phyloP scores from a whole-genome alignment of 1,139 yeast genomes.

The Hyphopichia buzzinii region DNA sequence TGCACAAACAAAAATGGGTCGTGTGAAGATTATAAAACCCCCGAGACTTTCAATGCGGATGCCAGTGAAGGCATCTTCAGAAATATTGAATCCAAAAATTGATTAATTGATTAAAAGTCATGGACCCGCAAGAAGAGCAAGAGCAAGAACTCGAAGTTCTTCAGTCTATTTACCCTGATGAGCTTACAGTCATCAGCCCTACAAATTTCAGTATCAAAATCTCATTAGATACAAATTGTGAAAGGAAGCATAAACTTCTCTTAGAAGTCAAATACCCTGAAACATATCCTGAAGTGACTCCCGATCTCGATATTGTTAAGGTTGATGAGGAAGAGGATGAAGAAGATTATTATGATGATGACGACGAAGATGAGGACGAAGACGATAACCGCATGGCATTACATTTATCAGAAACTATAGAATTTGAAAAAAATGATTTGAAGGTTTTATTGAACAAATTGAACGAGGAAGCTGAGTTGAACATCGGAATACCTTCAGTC shows the following conservation, averaged over 20 bases:
- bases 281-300: slow-evolving; percentile 69
- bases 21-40: too few species aligned
- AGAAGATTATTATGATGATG: slow-evolving; percentile 41
- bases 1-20: too few species aligned
- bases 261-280: slow-evolving; percentile 67
- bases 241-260: slow-evolving; percentile 48
- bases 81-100: too few species aligned
- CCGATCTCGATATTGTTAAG: slow-evolving; percentile 46
- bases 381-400: slow-evolving; percentile 44
- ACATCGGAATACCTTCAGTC: slow-evolving; percentile 83
- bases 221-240: slow-evolving; percentile 58
- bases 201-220: slow-evolving; percentile 47
- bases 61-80: too few species aligned
- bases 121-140: slow-evolving; percentile 78
- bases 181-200: slow-evolving; percentile 47
- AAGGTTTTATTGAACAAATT: slow-evolving; percentile 37
- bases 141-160: slow-evolving; percentile 78
- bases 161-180: slow-evolving; percentile 92
- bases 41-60: too few species aligned
- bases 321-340: slow-evolving; percentile 33
- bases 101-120: too few species aligned
- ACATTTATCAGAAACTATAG: slow-evolving; percentile 55
- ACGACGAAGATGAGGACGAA: slow-evolving; percentile 46
- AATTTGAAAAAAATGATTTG: slow-evolving; percentile 48
- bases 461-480: slow-evolving; percentile 66